phyloP scores from a whole-genome alignment of 208 protist species.

The Tritrichomonas musculus region DNA sequence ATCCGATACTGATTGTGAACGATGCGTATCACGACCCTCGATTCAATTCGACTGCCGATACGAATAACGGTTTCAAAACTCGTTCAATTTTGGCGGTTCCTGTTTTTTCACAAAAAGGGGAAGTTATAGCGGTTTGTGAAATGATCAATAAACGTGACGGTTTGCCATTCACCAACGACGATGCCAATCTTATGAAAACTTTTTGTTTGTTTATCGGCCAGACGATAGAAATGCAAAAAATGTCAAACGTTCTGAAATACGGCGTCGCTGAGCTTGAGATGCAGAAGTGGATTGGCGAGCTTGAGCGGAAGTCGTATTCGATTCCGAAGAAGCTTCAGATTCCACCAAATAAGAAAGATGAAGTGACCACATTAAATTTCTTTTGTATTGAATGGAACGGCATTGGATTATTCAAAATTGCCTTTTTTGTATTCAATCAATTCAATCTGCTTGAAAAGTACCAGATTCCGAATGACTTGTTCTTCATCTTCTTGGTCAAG shows the following conservation, averaged over 20 bases:
- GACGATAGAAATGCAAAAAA: neutral
- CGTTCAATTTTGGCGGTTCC: neutral
- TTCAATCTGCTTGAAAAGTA: conserved; percentile 34
- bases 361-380: neutral
- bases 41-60: neutral
- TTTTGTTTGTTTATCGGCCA: neutral
- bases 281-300: neutral
- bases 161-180: neutral
- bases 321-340: neutral
- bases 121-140: neutral
- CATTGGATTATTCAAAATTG: conserved; percentile 1
- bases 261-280: neutral
- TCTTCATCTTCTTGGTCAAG: conserved; percentile 26
- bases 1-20: neutral
- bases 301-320: neutral
- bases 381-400: conserved; percentile 32
- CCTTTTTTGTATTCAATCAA: conserved; percentile 38
- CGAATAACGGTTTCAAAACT: neutral
- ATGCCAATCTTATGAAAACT: neutral
- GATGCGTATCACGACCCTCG: conserved; percentile 5
- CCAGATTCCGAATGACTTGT: neutral
- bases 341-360: neutral
- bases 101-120: neutral
- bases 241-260: neutral
- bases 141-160: neutral